phyloP scores from a whole-genome alignment of 805 yeast species.

The Kuraishia capsulata region DNA sequence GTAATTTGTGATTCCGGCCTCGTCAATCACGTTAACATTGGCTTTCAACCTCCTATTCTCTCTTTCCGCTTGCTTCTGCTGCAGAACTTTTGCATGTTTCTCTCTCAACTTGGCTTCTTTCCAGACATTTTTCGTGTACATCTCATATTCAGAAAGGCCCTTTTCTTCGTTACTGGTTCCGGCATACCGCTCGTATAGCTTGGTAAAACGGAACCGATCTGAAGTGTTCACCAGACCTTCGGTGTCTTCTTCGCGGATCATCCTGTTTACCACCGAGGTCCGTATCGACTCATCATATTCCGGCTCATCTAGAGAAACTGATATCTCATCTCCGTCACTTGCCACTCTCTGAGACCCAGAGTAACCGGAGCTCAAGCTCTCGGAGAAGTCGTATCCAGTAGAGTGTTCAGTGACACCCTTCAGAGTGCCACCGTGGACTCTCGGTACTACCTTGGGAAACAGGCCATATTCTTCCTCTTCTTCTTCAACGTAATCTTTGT shows the following conservation, averaged over 20 bases:
- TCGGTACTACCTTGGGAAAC: background rate
- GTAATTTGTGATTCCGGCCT: background rate
- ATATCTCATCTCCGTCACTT: background rate
- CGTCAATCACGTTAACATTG: background rate
- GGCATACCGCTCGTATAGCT: slow-evolving; percentile 13
- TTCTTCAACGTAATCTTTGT: too few relatives aligned
- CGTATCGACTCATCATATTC: background rate
- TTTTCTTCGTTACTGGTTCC: background rate
- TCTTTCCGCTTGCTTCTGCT: slow-evolving; percentile 7
- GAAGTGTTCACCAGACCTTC: background rate
- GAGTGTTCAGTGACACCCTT: too few relatives aligned
- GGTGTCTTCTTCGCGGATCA: background rate
- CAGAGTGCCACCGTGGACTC: too few relatives aligned
- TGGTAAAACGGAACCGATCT: slow-evolving; percentile 11
- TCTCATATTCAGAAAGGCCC: slow-evolving; percentile 18
- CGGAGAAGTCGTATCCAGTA: too few relatives aligned
- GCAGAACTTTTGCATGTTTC: slow-evolving; percentile 2
- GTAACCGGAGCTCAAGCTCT: too few relatives aligned
- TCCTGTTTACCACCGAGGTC: slow-evolving; percentile 2
- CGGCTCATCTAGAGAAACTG: background rate
- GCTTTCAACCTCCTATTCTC: background rate
- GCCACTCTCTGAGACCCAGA: background rate
- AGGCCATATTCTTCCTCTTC: too few relatives aligned
- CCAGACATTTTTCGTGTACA: slow-evolving; percentile 14
- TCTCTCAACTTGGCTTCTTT: slow-evolving; percentile 16